phyloP scores from a whole-genome alignment of 176 grass and related monocot species.

The Melocanna baccifera region DNA sequence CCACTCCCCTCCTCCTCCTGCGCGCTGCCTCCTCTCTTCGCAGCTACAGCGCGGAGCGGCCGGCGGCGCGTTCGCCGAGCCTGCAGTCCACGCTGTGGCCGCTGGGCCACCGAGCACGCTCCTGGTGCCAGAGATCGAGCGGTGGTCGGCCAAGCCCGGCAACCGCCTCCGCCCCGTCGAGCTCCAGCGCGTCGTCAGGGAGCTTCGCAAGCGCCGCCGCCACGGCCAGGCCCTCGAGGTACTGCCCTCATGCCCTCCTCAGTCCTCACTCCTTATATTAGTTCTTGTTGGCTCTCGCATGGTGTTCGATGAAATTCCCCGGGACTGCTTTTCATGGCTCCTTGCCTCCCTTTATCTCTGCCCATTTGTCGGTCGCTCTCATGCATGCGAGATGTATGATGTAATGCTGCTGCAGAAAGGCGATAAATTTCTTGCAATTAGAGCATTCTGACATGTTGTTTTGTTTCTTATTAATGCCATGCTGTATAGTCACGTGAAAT shows the following conservation, averaged over 20 bases:
- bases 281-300: neutral
- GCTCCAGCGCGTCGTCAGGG: conserved; percentile 54
- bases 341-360: neutral
- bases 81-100: conserved; percentile 64
- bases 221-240: conserved; percentile 85
- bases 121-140: conserved; percentile 59
- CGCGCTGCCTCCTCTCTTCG: neutral
- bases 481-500: neutral
- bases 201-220: conserved; percentile 58
- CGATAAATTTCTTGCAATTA: neutral
- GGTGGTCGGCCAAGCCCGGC: conserved; percentile 44
- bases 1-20: neutral
- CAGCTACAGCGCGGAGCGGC: conserved; percentile 6
- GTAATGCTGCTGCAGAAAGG: neutral
- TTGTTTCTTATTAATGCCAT: neutral
- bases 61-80: neutral
- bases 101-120: conserved; percentile 48
- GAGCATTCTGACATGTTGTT: neutral
- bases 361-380: neutral
- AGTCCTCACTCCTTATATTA: neutral
- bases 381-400: conserved; percentile 6
- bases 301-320: conserved; percentile 9
- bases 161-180: conserved; percentile 49
- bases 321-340: neutral
- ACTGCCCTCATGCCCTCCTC: neutral